phyloP scores from a whole-genome alignment of 2,329 filamentous ascomycete genomes.

The Cercospora sp. region DNA sequence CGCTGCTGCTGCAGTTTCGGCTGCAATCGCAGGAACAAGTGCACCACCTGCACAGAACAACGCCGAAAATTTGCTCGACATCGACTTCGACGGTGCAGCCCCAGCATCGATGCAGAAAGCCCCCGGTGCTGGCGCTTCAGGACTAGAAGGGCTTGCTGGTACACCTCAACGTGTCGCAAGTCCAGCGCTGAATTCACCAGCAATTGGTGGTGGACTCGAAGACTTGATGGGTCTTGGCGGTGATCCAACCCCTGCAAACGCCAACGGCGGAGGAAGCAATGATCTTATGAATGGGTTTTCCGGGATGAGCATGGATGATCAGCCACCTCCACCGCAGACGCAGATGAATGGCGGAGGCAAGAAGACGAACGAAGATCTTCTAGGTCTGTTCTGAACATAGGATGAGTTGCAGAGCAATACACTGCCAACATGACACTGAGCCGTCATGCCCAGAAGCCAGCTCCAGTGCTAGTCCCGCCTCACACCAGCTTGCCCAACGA shows the following conservation, averaged over 20 bases:
- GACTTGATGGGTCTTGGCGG: slow-evolving; percentile 73
- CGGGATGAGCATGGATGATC: slow-evolving; percentile 71
- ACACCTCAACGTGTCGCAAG: slow-evolving; percentile 70
- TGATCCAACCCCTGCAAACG: slow-evolving; percentile 34
- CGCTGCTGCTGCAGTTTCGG: slow-evolving; percentile 75
- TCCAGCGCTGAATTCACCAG: slow-evolving; percentile 52
- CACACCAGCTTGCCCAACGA: not conserved
- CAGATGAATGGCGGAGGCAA: slow-evolving; percentile 54
- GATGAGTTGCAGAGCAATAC: not conserved
- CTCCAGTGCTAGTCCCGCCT: not conserved
- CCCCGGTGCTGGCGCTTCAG: slow-evolving; percentile 51
- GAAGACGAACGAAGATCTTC: slow-evolving; percentile 54
- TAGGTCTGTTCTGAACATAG: slow-evolving; percentile 53
- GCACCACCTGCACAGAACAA: slow-evolving; percentile 64
- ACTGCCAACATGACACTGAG: not conserved
- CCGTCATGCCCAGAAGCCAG: not conserved
- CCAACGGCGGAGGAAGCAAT: slow-evolving; percentile 44
- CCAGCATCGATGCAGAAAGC: slow-evolving; percentile 79
- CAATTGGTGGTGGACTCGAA: slow-evolving; percentile 64
- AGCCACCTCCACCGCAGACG: slow-evolving; percentile 64
- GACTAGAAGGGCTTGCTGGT: slow-evolving; percentile 57
- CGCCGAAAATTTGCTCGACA: slow-evolving; percentile 91
- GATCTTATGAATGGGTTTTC: slow-evolving; percentile 79
- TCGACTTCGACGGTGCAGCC: slow-evolving; percentile 90
- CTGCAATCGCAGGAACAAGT: slow-evolving; percentile 54